Evolutionary conservation across 495 filamentous ascomycete species (phyloP), one percentile per base, ranked within the genome.

Genomic region (Evansstolkia leycettana): DNA sequence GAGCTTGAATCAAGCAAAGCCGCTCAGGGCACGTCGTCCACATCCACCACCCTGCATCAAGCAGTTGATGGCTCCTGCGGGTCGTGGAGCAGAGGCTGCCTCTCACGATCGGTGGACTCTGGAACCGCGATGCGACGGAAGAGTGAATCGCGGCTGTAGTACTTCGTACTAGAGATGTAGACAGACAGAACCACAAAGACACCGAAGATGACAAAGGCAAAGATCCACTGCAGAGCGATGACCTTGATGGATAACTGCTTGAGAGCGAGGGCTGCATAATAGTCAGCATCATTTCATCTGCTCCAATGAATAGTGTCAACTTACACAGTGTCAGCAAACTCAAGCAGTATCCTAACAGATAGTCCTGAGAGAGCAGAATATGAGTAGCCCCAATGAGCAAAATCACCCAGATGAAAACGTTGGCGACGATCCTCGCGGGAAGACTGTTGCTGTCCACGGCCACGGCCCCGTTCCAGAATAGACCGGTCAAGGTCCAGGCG

Each of bases 391-490:
- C 87, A 41, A 82, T 78, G 2, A 69, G 67, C 19, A 87, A 60
- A 37, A 89, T 75, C 16, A 73, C 73, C 87, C 87, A 94, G 50
- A 93, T 78, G 34, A 82, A 80, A 41, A 93, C 61, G 43, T 93
- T 92, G 8, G 84, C 86, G 9, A 89, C 67, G 41, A 92, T 78
- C 9, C 82, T 63, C 1, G 80, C 78, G 7, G 78, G 63, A 1
- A 84, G 50, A 25, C 53, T 65, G 36, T 79, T 64, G 27, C 60
- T 62, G 35, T 65, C 41, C 11, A 87, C 75, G 48, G 78, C 79
- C 34, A 84, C 80, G 4, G 86, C 83, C 3, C 87, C 87, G 43
- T 85, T 81, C 81, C 83, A 92, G 62, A 84, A 84, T 20, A 93
- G 60, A 23, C 82, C 79, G 19, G 87, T 76, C 42, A 87, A 76